Conservation (phyloP, 2,329 filamentous ascomycete genomes). For the Colletotrichum tofieldiae region DNA sequence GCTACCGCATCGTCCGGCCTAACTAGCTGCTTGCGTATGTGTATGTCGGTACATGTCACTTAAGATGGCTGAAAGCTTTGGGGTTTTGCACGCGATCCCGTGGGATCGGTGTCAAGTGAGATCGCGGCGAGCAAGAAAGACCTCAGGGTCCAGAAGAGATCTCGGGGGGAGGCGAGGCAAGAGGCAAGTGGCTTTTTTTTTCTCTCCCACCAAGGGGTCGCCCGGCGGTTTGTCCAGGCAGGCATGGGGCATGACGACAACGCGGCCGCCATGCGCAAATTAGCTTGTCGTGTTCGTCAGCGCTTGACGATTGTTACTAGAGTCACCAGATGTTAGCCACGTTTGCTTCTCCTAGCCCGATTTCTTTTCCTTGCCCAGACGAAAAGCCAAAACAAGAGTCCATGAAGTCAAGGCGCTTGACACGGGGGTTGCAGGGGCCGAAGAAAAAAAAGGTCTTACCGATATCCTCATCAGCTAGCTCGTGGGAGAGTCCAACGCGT, state of each 20-base stretch:
- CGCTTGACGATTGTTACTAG: constrained; percentile 76
- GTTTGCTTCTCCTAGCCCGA: constrained; percentile 12
- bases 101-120: constrained; percentile 15
- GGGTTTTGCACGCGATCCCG: constrained; percentile 11
- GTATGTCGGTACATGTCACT: constrained; percentile 22
- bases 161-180: constrained; percentile 19
- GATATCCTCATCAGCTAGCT: constrained; percentile 97
- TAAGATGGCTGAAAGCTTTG: constrained; percentile 7
- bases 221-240: constrained; percentile 13
- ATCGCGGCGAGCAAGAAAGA: constrained; percentile 18
- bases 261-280: constrained; percentile 19
- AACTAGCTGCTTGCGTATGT: constrained; percentile 14
- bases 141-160: constrained; percentile 4
- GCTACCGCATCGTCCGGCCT: constrained; percentile 12
- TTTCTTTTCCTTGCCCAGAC: background rate
- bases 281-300: constrained; percentile 57
- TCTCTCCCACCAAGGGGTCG: background rate
- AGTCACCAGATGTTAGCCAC: constrained; percentile 47
- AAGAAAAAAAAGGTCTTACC: no score
- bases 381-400: background rate
- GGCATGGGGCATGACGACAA: constrained; percentile 24
- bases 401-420: background rate
- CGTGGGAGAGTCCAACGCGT: constrained; percentile 90
- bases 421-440: background rate
- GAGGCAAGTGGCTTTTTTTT: constrained; percentile 24